Evolutionary conservation across 768 basidiomycete species (phyloP).

Genomic region (Cyclocybe cylindracea): DNA sequence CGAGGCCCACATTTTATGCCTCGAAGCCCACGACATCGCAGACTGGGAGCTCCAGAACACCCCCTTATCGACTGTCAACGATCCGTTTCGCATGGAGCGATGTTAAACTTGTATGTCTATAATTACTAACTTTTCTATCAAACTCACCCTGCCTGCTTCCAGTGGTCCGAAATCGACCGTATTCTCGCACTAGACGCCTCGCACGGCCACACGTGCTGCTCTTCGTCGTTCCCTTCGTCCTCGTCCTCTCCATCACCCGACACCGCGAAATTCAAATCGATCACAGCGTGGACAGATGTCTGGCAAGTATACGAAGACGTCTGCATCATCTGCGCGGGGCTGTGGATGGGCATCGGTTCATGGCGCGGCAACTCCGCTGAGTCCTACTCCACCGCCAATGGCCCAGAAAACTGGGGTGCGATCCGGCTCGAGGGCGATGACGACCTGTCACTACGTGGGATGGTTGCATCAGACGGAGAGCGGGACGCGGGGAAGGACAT

Average conservation of each 20-base stretch:
- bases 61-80: slow-evolving; percentile 57
- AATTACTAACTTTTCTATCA: neutral
- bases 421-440: slow-evolving; percentile 69
- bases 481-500: slow-evolving; percentile 44
- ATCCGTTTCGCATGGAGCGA: slow-evolving; percentile 86
- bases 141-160: neutral
- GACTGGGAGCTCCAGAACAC: slow-evolving; percentile 31
- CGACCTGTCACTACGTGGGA: slow-evolving; percentile 42
- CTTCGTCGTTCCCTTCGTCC: slow-evolving; percentile 23
- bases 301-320: slow-evolving; percentile 88
- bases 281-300: slow-evolving; percentile 66
- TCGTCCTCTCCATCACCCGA: slow-evolving; percentile 8
- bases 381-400: slow-evolving; percentile 51
- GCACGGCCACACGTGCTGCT: slow-evolving; percentile 34
- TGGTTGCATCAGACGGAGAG: slow-evolving; percentile 30
- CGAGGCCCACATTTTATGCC: slow-evolving; percentile 67
- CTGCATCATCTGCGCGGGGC: slow-evolving; percentile 76
- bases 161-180: slow-evolving; percentile 82
- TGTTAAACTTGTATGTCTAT: slow-evolving; percentile 58
- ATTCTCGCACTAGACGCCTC: slow-evolving; percentile 52
- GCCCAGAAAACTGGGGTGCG: slow-evolving; percentile 54
- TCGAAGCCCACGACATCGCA: slow-evolving; percentile 48
- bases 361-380: slow-evolving; percentile 53
- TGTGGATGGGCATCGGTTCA: slow-evolving; percentile 65
- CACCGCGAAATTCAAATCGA: slow-evolving; percentile 34